Base-by-base conservation (phyloP, 1,284 basidiomycete genomes). In the Malassezia psittaci region DNA sequence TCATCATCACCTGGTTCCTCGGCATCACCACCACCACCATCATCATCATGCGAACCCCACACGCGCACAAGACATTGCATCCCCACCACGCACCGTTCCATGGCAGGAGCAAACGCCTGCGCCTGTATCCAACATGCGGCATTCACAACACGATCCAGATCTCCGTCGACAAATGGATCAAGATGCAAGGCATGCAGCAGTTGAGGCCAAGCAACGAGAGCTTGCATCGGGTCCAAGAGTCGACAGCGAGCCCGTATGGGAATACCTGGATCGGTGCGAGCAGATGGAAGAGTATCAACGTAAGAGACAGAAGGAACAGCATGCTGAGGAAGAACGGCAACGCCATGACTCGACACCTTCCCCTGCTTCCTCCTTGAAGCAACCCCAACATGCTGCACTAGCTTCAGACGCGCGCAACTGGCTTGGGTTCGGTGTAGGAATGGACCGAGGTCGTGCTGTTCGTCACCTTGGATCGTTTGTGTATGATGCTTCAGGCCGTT, bases 191-290 rank as follows among this genome's bases (percentile, higher is more conserved):
- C 34, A 48, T 16, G 10, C 29, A 5, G 39, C 55, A 8, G 15
- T 57, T 15, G 55, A 57, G 29, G 24, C 21, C 9, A 57, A 57
- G 43, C 41, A 52, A 36, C 62, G 57, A 21, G 63, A 65, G 46
- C 57, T 64, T 5, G 51, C 58, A 16, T 61, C 67, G 0, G 70
- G 70, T 8, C 70, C 69, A 1, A 55, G 69, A 2, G 70, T 74
- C 16, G 69, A 73, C 43, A 68, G 62, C 39, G 70, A 72, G 52
- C 65, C 66, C 0, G 72, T 74, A 2, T 72, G 72, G 69, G 59
- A 68, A 44, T 68, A 68, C 32, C 52, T 74, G 15, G 69, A 72
- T 51, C 61, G 63, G 15, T 67, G 67, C 45, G 69, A 69, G 51
- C 58, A 62, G 34, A 60, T 65, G 40, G 66, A 68, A 41, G 63